A percentile compares a stretch with the other conserved stretches of the same genome.
Evolutionary conservation across 2,329 filamentous ascomycete species (phyloP).

Genomic region (Penicillium hordei): DNA sequence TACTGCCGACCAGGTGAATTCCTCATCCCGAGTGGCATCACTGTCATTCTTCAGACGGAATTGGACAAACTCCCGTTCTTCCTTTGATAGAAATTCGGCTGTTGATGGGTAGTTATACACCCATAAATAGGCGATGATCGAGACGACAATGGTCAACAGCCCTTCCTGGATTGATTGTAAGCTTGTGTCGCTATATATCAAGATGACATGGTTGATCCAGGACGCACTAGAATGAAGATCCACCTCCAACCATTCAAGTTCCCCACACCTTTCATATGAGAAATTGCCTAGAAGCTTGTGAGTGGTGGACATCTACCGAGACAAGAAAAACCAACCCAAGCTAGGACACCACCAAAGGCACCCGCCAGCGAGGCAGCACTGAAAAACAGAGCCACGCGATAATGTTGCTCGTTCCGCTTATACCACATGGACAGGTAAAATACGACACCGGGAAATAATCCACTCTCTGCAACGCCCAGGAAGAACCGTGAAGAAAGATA

Average conservation of each 20-base stretch:
- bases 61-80: conserved; percentile 61
- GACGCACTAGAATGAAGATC: conserved; percentile 59
- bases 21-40: conserved; percentile 67
- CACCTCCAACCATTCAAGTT: conserved; percentile 61
- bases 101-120: conserved; percentile 46
- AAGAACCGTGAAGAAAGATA: conserved; percentile 52
- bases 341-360: conserved; percentile 62
- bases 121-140: conserved; percentile 40
- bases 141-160: conserved; percentile 63
- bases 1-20: conserved; percentile 68
- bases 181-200: not conserved
- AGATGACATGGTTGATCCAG: not conserved
- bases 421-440: conserved; percentile 66
- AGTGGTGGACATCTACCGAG: not conserved
- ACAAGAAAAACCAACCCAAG: conserved; percentile 39
- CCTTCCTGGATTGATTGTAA: conserved; percentile 54
- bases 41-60: conserved; percentile 65
- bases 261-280: conserved; percentile 48
- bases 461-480: conserved; percentile 54
- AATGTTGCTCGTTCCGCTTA: conserved; percentile 34
- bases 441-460: conserved; percentile 55
- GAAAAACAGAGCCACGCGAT: conserved; percentile 54
- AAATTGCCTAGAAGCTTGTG: conserved; percentile 44
- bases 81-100: conserved; percentile 40
- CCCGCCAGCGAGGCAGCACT: conserved; percentile 58